Evolutionary conservation across 1,139 yeast genomes (phyloP).

Genomic region (Diutina neorugosa): DNA sequence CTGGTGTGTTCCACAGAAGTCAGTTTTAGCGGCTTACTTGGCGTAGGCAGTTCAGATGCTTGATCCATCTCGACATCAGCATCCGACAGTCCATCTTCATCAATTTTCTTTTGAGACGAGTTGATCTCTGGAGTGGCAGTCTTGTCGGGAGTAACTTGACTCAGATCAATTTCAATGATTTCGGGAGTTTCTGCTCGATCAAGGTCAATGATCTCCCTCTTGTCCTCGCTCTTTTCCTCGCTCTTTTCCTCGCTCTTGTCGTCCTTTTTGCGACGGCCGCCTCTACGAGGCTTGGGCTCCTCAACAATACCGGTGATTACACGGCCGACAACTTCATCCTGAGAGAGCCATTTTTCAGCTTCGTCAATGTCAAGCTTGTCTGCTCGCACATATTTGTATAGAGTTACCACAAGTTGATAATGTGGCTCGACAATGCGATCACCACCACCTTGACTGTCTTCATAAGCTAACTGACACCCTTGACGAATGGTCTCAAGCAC

Average conservation of each 20-base stretch:
- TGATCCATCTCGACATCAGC: not conserved
- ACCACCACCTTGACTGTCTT: constrained; percentile 22
- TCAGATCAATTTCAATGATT: not conserved
- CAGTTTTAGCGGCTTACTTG: not conserved
- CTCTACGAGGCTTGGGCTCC: not conserved
- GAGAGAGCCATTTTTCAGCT: constrained; percentile 28
- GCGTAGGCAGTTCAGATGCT: too few species aligned
- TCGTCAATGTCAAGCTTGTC: constrained; percentile 19
- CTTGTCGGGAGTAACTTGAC: not conserved
- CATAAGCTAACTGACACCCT: constrained; percentile 31
- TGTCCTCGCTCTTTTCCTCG: not conserved
- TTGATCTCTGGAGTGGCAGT: not conserved
- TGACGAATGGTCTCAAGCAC: constrained; percentile 27
- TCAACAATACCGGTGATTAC: not conserved
- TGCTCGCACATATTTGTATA: constrained; percentile 42
- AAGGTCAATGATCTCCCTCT: not conserved
- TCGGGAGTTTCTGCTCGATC: not conserved
- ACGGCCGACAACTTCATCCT: constrained; percentile 14
- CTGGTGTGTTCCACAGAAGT: not conserved
- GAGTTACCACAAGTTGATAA: constrained; percentile 46
- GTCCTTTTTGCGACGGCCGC: not conserved
- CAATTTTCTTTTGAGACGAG: not conserved
- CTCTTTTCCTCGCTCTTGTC: not conserved
- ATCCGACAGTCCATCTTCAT: not conserved
- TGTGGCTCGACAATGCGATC: constrained; percentile 65